Conservation (phyloP, 2,329 filamentous ascomycete genomes). For the Ambrosiella xylebori region DNA sequence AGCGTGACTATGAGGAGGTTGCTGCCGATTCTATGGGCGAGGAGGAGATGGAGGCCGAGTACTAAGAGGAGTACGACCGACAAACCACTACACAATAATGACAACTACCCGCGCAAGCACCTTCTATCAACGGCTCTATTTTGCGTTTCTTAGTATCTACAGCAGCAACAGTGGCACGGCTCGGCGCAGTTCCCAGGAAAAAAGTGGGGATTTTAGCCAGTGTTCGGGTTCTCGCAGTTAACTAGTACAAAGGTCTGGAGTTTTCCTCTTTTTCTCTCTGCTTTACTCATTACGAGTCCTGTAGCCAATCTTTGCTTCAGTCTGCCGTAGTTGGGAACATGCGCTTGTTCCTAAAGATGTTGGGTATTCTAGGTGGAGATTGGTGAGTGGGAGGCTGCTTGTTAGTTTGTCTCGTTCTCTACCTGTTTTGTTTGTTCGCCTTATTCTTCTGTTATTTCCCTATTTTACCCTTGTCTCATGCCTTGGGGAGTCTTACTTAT, state of each 20-base stretch:
- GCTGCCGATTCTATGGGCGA: constrained; percentile 83
- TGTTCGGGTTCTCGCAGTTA: background rate
- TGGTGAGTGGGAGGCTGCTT: background rate
- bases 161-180: constrained; percentile 3
- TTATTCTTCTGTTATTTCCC: constrained; percentile 8
- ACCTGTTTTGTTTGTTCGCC: constrained; percentile 5
- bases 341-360: background rate
- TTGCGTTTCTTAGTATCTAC: constrained; percentile 2
- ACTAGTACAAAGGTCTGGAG: constrained; percentile 12
- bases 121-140: constrained; percentile 5
- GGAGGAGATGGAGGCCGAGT: constrained; percentile 79
- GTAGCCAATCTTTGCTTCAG: constrained; percentile 1
- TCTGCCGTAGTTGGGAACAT: background rate
- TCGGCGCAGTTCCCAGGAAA: background rate
- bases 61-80: constrained; percentile 36
- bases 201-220: background rate
- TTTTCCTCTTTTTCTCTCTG: constrained; percentile 6
- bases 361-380: background rate
- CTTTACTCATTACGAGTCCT: background rate
- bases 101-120: constrained; percentile 4
- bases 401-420: constrained; percentile 1
- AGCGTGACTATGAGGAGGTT: constrained; percentile 98
- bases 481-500: constrained; percentile 4
- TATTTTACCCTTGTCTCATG: constrained; percentile 2
- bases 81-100: constrained; percentile 7